A percentile compares a stretch with the other conserved stretches of the same genome.
Evolutionary conservation across 371 early-diverging fungal species (phyloP).

Genomic region (Rhizopus stolonifer): DNA sequence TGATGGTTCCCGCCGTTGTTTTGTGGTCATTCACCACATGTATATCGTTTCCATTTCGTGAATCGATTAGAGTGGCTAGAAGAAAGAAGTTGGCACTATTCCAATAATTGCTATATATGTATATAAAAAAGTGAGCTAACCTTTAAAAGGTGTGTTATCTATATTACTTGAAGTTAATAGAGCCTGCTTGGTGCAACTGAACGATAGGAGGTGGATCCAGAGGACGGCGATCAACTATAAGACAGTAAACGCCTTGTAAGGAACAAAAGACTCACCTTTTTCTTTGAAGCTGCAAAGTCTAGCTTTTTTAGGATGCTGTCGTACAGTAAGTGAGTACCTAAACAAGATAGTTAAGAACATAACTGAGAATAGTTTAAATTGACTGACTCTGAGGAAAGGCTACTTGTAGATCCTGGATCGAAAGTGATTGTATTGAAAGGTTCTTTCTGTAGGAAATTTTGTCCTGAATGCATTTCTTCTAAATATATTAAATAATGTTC

Average conservation of each 20-base stretch:
- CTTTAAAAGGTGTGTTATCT: background rate
- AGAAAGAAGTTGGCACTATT: conserved; percentile 43
- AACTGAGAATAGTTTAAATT: no score
- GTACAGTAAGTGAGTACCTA: conserved; percentile 35
- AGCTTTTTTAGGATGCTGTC: conserved; percentile 55
- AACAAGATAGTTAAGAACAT: background rate
- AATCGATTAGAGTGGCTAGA: conserved; percentile 35
- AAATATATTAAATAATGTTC: background rate
- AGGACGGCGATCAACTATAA: conserved; percentile 49
- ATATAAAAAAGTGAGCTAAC: background rate
- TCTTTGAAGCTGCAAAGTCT: conserved; percentile 58
- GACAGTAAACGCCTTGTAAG: conserved; percentile 5
- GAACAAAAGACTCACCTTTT: conserved; percentile 31
- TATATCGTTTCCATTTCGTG: conserved; percentile 28
- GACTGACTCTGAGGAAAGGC: no score
- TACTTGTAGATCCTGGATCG: background rate
- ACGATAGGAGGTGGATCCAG: conserved; percentile 54
- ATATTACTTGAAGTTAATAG: conserved; percentile 23
- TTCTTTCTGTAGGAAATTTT: background rate
- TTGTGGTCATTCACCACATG: conserved; percentile 30
- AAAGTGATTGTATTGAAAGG: background rate
- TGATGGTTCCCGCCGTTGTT: conserved; percentile 48
- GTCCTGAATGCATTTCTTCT: background rate
- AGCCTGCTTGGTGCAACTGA: conserved; percentile 26
- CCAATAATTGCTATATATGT: conserved; percentile 23